phyloP scores from a whole-genome alignment of 106 monocot genomes.

The Dendrobium catenatum region DNA sequence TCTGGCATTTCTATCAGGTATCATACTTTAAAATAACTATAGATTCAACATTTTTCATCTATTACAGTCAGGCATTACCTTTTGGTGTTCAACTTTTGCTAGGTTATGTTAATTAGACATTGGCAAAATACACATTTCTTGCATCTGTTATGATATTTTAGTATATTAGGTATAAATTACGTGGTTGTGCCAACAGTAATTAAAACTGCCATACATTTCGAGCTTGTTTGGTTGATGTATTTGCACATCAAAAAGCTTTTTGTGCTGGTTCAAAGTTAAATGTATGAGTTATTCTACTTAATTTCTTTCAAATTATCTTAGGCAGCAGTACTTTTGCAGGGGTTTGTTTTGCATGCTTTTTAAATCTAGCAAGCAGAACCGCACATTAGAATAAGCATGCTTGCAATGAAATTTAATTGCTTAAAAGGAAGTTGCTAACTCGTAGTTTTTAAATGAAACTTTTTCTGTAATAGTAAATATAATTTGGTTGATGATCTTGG shows the following conservation, averaged over 20 bases:
- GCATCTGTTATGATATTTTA: not conserved
- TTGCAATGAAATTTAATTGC: too few species aligned
- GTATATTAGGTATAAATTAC: not conserved
- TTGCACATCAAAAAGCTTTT: not conserved
- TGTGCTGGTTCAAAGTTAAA: not conserved
- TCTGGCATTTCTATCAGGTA: slow-evolving; percentile 99
- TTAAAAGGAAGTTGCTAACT: too few species aligned
- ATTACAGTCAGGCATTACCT: not conserved
- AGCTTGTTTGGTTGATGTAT: too few species aligned
- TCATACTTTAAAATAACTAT: not conserved
- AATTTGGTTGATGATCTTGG: too few species aligned
- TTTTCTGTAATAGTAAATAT: too few species aligned
- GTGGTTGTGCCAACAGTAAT: too few species aligned
- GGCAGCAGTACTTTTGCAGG: not conserved
- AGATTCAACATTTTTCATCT: not conserved
- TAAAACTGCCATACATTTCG: too few species aligned
- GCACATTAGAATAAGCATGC: too few species aligned
- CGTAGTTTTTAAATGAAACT: too few species aligned
- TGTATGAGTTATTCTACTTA: not conserved
- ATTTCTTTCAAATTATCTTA: not conserved
- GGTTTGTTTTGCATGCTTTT: too few species aligned
- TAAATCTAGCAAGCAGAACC: too few species aligned
- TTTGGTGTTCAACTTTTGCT: not conserved
- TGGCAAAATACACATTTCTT: not conserved
- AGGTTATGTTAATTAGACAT: not conserved